phyloP scores from a whole-genome alignment of 148 eudicot species.

The Rhododendron mucronatum region DNA sequence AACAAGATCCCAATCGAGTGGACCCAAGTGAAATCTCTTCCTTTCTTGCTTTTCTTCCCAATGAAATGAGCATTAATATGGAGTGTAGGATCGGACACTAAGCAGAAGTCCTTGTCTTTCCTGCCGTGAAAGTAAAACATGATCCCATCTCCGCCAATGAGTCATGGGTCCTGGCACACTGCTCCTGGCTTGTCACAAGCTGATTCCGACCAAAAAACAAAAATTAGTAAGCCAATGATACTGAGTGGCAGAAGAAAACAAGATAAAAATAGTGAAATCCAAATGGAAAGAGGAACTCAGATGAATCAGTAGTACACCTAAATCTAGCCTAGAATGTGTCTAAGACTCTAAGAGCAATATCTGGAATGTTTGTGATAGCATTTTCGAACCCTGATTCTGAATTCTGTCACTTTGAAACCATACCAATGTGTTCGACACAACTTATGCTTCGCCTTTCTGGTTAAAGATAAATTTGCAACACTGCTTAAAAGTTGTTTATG shows the following conservation, averaged over 20 bases:
- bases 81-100: conserved; percentile 13
- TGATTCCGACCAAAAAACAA: neutral
- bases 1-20: conserved; percentile 20
- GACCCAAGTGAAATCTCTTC: conserved; percentile 23
- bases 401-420: too few species aligned
- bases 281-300: neutral
- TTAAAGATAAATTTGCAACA: too few species aligned
- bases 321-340: neutral
- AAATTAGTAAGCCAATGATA: neutral
- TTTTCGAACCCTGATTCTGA: neutral
- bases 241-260: neutral
- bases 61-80: conserved; percentile 19
- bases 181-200: conserved; percentile 25
- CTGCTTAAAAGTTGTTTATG: too few species aligned
- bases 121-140: conserved; percentile 19
- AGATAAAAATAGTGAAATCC: neutral
- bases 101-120: conserved; percentile 15
- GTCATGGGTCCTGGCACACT: conserved; percentile 20
- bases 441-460: too few species aligned
- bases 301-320: neutral
- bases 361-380: neutral
- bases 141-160: conserved; percentile 17
- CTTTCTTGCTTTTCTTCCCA: conserved; percentile 17
- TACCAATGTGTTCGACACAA: too few species aligned
- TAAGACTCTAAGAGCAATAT: too few species aligned